A percentile compares a stretch with the other conserved stretches of the same genome.
Evolutionary conservation across 2,329 filamentous ascomycete species (phyloP).

Genomic region (Colletotrichum somersetense): DNA sequence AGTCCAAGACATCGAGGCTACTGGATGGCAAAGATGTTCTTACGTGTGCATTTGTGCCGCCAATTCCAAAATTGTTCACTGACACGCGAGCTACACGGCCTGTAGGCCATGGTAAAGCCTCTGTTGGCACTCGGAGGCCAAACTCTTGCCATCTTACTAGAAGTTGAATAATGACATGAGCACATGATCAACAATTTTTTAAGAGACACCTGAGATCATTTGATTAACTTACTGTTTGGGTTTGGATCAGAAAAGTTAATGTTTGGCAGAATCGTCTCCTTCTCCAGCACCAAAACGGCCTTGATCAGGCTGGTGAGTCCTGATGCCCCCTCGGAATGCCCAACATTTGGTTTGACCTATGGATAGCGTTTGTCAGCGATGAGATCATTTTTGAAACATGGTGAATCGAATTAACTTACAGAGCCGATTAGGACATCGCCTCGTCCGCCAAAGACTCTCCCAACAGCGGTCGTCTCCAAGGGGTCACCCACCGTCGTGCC

Average conservation of each 20-base stretch:
- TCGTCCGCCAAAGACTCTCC: constrained; percentile 44
- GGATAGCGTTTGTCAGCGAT: neutral
- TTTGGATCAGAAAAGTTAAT: constrained; percentile 33
- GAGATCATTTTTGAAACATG: neutral
- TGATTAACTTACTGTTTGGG: constrained; percentile 11
- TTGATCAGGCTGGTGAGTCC: constrained; percentile 51
- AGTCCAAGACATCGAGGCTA: neutral
- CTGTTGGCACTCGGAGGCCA: constrained; percentile 44
- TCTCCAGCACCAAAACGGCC: constrained; percentile 45
- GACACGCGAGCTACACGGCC: constrained; percentile 49
- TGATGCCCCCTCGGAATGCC: constrained; percentile 52
- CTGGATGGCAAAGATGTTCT: constrained; percentile 33
- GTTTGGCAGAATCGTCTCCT: constrained; percentile 28
- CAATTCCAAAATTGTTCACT: constrained; percentile 51
- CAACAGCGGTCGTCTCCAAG: constrained; percentile 49
- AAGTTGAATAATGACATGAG: neutral
- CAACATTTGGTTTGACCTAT: constrained; percentile 52
- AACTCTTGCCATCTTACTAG: constrained; percentile 22
- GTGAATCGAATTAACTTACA: neutral
- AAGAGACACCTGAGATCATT: neutral
- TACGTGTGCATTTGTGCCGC: constrained; percentile 43
- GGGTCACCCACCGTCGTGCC: constrained; percentile 59
- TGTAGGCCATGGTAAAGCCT: constrained; percentile 46
- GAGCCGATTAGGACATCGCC: constrained; percentile 6
- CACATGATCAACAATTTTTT: neutral